These are phyloP conservation scores for Kregervanrija fluxuum DNA, from an alignment of 805 yeast genomes.

Conservation along the genomic window DNA sequence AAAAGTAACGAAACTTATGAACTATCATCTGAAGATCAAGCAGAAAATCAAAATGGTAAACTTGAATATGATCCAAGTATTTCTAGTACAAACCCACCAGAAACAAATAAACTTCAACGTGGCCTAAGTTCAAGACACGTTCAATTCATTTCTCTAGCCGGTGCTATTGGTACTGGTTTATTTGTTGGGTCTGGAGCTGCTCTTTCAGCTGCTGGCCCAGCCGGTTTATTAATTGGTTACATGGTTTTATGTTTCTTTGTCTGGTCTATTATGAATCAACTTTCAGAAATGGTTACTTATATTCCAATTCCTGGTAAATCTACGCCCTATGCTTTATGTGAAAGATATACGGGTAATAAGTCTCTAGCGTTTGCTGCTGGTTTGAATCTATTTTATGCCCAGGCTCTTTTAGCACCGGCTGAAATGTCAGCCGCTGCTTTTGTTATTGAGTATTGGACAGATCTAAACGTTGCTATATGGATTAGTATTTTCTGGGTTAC, in stretches of 20 bases:
- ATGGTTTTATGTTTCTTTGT: conserved; percentile 55
- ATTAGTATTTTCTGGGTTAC: conserved; percentile 45
- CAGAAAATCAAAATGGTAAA: too few species aligned
- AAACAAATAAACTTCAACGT: conserved; percentile 19
- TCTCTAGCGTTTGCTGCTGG: conserved; percentile 58
- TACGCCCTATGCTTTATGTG: conserved; percentile 43
- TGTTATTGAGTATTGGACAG: conserved; percentile 56
- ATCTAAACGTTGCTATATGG: conserved; percentile 53
- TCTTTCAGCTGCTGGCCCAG: conserved; percentile 28
- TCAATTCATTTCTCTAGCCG: conserved; percentile 66
- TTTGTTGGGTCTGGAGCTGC: conserved; percentile 43
- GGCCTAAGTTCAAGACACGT: conserved; percentile 41
- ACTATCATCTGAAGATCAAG: too few species aligned
- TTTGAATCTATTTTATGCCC: conserved; percentile 38
- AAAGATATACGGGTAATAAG: conserved; percentile 34
- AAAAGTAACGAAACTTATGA: too few species aligned
- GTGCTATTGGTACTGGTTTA: conserved; percentile 63
- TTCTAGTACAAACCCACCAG: too few species aligned
- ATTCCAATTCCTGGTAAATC: conserved; percentile 60
- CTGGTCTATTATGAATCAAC: conserved; percentile 54
- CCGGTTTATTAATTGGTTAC: conserved; percentile 52
- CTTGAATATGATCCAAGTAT: too few species aligned
- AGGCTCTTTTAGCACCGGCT: conserved; percentile 47
- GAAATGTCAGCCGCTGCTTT: conserved; percentile 62
- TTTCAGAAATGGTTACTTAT: conserved; percentile 65